A percentile compares a stretch with the other conserved stretches of the same genome.
phyloP scores from a whole-genome alignment of 495 filamentous ascomycete species.

The Aspergillus coremiiformis region DNA sequence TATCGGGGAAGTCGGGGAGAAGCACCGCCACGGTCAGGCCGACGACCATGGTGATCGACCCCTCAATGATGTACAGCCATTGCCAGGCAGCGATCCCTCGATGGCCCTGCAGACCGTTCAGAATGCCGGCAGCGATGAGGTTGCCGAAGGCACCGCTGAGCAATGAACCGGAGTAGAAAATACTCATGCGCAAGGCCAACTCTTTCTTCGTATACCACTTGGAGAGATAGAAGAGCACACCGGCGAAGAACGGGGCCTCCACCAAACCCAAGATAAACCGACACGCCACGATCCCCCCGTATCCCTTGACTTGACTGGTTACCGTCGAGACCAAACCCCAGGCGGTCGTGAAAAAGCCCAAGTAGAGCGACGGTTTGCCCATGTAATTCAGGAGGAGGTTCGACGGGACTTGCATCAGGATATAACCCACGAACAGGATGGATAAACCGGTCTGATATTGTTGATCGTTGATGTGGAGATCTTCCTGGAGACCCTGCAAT shows the following conservation, averaged over 20 bases:
- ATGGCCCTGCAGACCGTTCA: slow-evolving; percentile 33
- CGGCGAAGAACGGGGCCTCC: slow-evolving; percentile 46
- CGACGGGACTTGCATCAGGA: slow-evolving; percentile 52
- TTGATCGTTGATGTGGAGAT: slow-evolving; percentile 31
- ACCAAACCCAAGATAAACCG: slow-evolving; percentile 49
- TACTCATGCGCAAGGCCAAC: slow-evolving; percentile 49
- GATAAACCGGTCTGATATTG: slow-evolving; percentile 44
- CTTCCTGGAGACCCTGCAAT: slow-evolving; percentile 45
- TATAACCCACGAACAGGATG: slow-evolving; percentile 49
- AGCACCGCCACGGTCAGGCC: slow-evolving; percentile 34
- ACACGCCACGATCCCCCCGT: slow-evolving; percentile 46
- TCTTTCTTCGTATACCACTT: slow-evolving; percentile 56
- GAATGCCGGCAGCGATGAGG: slow-evolving; percentile 50
- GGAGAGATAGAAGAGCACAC: slow-evolving; percentile 48
- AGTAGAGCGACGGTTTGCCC: slow-evolving; percentile 40
- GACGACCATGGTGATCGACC: slow-evolving; percentile 34
- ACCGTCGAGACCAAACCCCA: slow-evolving; percentile 48
- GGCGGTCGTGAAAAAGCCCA: slow-evolving; percentile 43
- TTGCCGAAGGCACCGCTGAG: slow-evolving; percentile 59
- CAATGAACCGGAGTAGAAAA: slow-evolving; percentile 61
- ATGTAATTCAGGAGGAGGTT: slow-evolving; percentile 54
- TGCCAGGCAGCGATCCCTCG: slow-evolving; percentile 42
- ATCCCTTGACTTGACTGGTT: slow-evolving; percentile 46
- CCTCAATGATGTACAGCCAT: slow-evolving; percentile 48
- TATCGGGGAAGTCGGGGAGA: slow-evolving; percentile 46